Conservation (phyloP, 2,329 filamentous ascomycete genomes). For the Chaetomium sp. region DNA sequence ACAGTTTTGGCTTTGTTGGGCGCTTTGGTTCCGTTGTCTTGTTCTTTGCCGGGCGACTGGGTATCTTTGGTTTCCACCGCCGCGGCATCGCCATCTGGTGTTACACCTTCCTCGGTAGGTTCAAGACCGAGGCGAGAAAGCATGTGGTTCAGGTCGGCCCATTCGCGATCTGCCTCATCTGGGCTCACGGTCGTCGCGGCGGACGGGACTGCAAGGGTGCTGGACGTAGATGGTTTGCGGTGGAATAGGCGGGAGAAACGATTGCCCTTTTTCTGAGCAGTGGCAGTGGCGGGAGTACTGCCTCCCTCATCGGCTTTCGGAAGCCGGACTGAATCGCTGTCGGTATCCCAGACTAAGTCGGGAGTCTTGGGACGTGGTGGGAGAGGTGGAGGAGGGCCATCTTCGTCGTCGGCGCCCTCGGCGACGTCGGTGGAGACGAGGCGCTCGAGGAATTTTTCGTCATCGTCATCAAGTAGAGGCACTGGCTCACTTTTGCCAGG, state of each 20-base stretch:
- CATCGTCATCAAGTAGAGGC: slow-evolving; percentile 48
- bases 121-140: slow-evolving; percentile 77
- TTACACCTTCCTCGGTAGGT: slow-evolving; percentile 33
- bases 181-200: slow-evolving; percentile 16
- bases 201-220: slow-evolving; percentile 31
- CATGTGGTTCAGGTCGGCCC: slow-evolving; percentile 69
- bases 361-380: slow-evolving; percentile 48
- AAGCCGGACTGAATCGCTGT: slow-evolving; percentile 32
- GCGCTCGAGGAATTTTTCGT: slow-evolving; percentile 52
- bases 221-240: slow-evolving; percentile 9
- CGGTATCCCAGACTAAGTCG: slow-evolving; percentile 44
- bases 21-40: not conserved
- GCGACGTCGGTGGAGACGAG: slow-evolving; percentile 36
- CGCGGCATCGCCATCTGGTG: too few relatives aligned
- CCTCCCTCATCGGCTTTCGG: slow-evolving; percentile 21
- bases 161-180: slow-evolving; percentile 40
- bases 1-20: slow-evolving; percentile 5
- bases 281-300: slow-evolving; percentile 25
- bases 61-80: not conserved
- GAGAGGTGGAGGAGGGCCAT: slow-evolving; percentile 45
- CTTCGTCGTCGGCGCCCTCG: slow-evolving; percentile 30
- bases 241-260: slow-evolving; percentile 36
- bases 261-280: slow-evolving; percentile 31
- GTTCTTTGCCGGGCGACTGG: not conserved
- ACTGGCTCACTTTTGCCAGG: not conserved